phyloP scores from a whole-genome alignment of 352 stramenopile species.

The Discostella stelligera region DNA sequence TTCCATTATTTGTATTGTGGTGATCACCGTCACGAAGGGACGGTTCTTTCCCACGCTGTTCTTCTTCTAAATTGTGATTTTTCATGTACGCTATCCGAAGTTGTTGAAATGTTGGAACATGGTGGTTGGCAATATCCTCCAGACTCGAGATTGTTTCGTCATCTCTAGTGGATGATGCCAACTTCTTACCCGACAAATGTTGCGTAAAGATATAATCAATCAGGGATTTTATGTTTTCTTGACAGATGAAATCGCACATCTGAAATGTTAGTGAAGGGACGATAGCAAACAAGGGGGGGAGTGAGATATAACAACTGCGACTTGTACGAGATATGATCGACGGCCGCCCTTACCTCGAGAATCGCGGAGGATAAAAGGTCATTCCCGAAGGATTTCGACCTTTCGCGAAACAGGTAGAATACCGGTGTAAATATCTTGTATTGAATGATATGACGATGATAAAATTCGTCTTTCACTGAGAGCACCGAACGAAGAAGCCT shows the following conservation, averaged over 20 bases:
- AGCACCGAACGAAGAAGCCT: constrained; percentile 84
- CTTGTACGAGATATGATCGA: neutral
- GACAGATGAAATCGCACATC: constrained; percentile 81
- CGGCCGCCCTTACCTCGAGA: constrained; percentile 51
- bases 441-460: constrained; percentile 87
- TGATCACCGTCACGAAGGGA: neutral
- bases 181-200: constrained; percentile 44
- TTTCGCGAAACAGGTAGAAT: constrained; percentile 80
- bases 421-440: constrained; percentile 84
- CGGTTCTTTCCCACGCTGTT: constrained; percentile 15
- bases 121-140: constrained; percentile 74
- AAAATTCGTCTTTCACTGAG: constrained; percentile 88
- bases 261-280: constrained; percentile 14
- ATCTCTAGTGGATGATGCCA: neutral
- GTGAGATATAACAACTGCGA: neutral
- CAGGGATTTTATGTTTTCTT: constrained; percentile 74
- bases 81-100: constrained; percentile 65
- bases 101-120: constrained; percentile 72
- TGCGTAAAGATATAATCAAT: constrained; percentile 79
- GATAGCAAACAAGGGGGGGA: neutral
- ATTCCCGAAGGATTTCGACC: constrained; percentile 75
- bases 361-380: constrained; percentile 83
- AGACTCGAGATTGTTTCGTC: constrained; percentile 40
- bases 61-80: constrained; percentile 24
- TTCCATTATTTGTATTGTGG: constrained; percentile 9